Evolutionary conservation across 129 eudicot genomes (phyloP), one percentile per base, ranked within the genome.

Genomic region (Pulicaria dysenterica): DNA sequence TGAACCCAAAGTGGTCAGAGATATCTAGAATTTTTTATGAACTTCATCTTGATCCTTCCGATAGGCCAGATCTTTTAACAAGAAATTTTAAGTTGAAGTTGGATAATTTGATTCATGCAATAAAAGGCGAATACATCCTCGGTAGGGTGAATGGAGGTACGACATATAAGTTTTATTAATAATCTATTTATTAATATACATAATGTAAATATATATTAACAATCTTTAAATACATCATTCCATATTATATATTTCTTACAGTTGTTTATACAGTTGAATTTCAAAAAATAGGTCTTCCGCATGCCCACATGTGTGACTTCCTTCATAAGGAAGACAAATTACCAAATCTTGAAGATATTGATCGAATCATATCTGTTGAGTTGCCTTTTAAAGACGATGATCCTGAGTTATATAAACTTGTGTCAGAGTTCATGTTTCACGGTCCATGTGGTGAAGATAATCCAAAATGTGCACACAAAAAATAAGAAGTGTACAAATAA

Each of bases 21-120:
- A 2, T 61, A 8, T 16, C 0, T 1, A 5, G 24, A 13, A 0
- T 37, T 6, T 12, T 12, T 7, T 3, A 11, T 8, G 11, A 17
- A 24, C 2, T 24, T 24, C 31, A 24, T 24, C 1, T 38, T 6
- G 6, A 63, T 1, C 14, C 79, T 5, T 68, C 53, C 9, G 69
- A 79, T 47, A 9, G 64, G 13, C 74, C 70, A 0, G 77, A 68
- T 11, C n/a, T 64, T 46, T 34, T 34, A 4, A 19, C 61, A 5
- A 37, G 72, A 19, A 66, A 68, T 1, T 74, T 80, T 46, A 80
- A 74, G n/a, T 31, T 74, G 5, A 74, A 74, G 44, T 13, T 80
- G 1, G 70, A 81, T 6, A 9, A 61, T 2, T 17, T 67, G 48
- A 54, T 50, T 2, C 9, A n/a, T 2, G 78, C 70, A 7, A 12